phyloP scores from a whole-genome alignment of 768 basidiomycete genomes.

The Pulveroboletus sp. region DNA sequence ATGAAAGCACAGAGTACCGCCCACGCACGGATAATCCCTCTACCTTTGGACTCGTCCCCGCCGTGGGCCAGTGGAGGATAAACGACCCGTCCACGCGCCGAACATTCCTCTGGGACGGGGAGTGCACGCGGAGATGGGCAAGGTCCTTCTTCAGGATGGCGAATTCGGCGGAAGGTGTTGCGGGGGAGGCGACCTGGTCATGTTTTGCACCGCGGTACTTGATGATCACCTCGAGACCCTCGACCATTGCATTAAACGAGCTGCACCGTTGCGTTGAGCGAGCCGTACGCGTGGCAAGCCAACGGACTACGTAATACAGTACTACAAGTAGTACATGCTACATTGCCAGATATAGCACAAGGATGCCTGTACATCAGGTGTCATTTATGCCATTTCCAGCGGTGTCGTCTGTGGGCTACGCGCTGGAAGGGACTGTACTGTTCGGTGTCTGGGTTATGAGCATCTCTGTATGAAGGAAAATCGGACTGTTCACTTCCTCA shows the following conservation, averaged over 20 bases:
- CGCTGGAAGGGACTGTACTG: no score
- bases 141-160: conserved; percentile 27
- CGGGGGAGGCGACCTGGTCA: conserved; percentile 8
- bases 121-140: conserved; percentile 27
- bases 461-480: no score
- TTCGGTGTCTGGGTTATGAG: no score
- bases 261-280: neutral
- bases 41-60: conserved; percentile 3
- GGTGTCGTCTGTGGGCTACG: no score
- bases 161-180: conserved; percentile 13
- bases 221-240: conserved; percentile 25
- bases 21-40: conserved; percentile 6
- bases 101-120: conserved; percentile 27
- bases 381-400: no score
- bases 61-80: conserved; percentile 24
- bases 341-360: no score
- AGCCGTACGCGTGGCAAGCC: no score
- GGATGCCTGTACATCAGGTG: no score
- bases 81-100: conserved; percentile 16
- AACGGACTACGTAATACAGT: neutral
- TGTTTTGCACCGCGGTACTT: conserved; percentile 21
- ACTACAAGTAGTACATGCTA: no score
- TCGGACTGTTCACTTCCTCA: no score
- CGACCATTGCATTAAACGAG: conserved; percentile 9
- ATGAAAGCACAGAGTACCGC: neutral